Base-by-base conservation (phyloP, 2,329 filamentous ascomycete species). In the Aspergillus quadricinctus region DNA sequence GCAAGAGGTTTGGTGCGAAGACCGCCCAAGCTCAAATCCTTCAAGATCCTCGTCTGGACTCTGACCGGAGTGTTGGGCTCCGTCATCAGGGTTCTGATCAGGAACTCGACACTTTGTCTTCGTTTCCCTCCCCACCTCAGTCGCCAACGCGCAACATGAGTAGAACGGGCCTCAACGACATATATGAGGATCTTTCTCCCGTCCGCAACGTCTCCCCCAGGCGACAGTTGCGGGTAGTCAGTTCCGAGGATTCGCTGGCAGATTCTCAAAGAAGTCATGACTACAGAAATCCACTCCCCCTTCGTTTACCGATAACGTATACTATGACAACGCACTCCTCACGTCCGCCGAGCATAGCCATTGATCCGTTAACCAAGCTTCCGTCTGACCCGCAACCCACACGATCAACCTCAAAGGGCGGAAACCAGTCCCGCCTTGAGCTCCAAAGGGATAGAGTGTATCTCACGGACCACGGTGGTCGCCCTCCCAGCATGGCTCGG, bases 1-100 rank as follows among this genome's bases (percentile, higher is more conserved):
- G 72, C 65, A 72, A 68, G 62, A 70, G 72, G 55, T 75, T 73
- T 43, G 62, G 65, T 3, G 57, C 68, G 14, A 60, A 64, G 41
- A 60, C 57, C 8, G 61, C 61, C 2, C 57, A 56, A 28, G 29
- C 56, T 50, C 14, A 56, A 45, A 35, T 55, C 48, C 29, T 58
- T 4, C 60, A 66, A 17, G 43, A 53, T 28, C 61, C 63, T 35
- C 62, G 61, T 14, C 57, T 62, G 21, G 46, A 64, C 19, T 60
- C 59, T 45, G 50, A 51, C 14, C 50, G 53, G 7, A 60, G 58
- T 6, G 58, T 56, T 14, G 59, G 63, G 19, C 56, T 53, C 19
- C 58, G 62, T 23, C 21, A 14, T 46, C 19, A 46, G 19, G 43
- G 27, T 17, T 25, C 43, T 21, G 53, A 59, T 48, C 28, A 52